Evolutionary conservation across 2,329 filamentous ascomycete species (phyloP), one percentile per base, ranked within the genome.

Genomic region (Raffaelea ambrosiae): DNA sequence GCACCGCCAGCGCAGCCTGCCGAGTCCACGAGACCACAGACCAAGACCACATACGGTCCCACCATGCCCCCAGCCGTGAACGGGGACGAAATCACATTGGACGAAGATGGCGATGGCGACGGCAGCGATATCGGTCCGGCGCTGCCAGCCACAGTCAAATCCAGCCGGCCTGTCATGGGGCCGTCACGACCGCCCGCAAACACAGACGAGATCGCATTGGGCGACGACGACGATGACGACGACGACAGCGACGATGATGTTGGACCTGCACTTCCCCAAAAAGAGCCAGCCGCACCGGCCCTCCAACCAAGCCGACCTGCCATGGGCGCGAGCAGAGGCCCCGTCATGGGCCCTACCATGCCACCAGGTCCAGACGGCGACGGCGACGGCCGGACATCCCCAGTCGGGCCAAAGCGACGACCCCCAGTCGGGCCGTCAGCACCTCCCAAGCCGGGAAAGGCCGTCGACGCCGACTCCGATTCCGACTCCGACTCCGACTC

Each of bases 401-500:
- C 22, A 11, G 23, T 11, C 14, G n/a, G 40, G 3, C 21, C 20
- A 14, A 14, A 13, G 62, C 22, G 51, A 59, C 41, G 67, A 68
- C 57, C 66, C 60, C 55, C 61, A 65, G 54, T 65, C 57, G 14
- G 18, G 16, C 8, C 14, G 7, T 14, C 35, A 38, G 8, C 8
- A 38, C 14, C 13, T 38, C 13, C 8, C 8, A 38, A 38, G 18
- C 9, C 31, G 16, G 31, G 9, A 9, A 33, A 33, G 9, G 16
- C 31, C 9, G 16, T 70, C 62, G 38, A 57, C 5, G 51, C 61
- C 18, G 47, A 48, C 39, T 53, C 63, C 39, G 59, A 63, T 48
- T 59, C 64, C 3, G 68, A 69, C 40, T 61, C 63, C n/a, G n/a
- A n/a, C 48, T 65, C 65, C 11, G 72, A 75, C 46, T 71, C 76